Percentiles rank a stretch among this genome's conserved stretches.
Conservation (phyloP, 2,329 filamentous ascomycete genomes). For the Ceratocystis ficicola region DNA sequence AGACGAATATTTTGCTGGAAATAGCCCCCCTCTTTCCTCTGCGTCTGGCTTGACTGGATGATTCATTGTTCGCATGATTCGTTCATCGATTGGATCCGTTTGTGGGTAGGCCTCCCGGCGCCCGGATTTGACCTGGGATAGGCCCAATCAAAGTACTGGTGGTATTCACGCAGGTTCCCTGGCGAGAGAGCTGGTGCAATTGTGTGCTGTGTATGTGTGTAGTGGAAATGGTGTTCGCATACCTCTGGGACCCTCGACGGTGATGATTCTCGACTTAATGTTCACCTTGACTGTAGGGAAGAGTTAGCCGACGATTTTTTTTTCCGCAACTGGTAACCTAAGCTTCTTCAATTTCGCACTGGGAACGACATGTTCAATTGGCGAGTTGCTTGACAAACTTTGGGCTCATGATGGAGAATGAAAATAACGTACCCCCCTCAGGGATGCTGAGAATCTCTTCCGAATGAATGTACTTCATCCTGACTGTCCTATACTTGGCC, state of each 20-base stretch:
- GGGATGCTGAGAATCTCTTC: slow-evolving; percentile 91
- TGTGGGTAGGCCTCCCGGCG: neutral
- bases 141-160: neutral
- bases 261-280: slow-evolving; percentile 95
- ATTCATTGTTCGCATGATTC: neutral
- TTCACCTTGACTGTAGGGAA: slow-evolving; percentile 69
- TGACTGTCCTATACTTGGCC: slow-evolving; percentile 48
- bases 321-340: neutral
- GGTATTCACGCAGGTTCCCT: neutral
- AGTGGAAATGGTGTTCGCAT: slow-evolving; percentile 30
- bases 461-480: slow-evolving; percentile 99
- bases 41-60: neutral
- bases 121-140: neutral
- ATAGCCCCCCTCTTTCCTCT: neutral
- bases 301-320: neutral
- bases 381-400: neutral
- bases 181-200: slow-evolving; percentile 6
- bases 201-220: neutral
- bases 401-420: slow-evolving; percentile 21
- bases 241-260: slow-evolving; percentile 93
- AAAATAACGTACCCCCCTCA: slow-evolving; percentile 70
- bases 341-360: slow-evolving; percentile 23
- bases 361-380: neutral
- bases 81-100: neutral
- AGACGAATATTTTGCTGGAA: neutral